phyloP scores from a whole-genome alignment of 192 early-diverging fungal species.

The Backusella macrospora region DNA sequence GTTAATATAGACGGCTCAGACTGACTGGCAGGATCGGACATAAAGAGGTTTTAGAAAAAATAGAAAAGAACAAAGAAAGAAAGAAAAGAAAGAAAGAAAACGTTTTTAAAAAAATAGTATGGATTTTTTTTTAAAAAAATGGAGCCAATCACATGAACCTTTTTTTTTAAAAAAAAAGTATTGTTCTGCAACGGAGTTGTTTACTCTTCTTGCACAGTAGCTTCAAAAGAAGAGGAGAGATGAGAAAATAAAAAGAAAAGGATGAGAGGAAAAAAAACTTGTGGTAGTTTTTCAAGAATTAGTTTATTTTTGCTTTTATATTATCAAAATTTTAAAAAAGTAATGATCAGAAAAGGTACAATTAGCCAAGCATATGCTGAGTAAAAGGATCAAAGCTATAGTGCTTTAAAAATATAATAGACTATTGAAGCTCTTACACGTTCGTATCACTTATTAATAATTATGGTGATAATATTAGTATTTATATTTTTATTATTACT shows the following conservation, averaged over 20 bases:
- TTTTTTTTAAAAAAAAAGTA: not conserved
- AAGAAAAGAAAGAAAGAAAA: slow-evolving; percentile 3
- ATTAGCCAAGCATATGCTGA: too few relatives aligned
- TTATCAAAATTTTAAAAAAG: not conserved
- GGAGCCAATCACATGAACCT: not conserved
- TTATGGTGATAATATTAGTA: too few relatives aligned
- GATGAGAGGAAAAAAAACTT: not conserved
- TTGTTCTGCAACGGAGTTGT: not conserved
- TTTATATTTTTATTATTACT: too few relatives aligned
- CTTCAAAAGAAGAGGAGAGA: not conserved
- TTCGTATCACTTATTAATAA: too few relatives aligned
- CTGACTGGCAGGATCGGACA: not conserved
- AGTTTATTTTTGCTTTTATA: not conserved
- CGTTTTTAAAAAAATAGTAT: not conserved
- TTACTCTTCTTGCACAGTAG: not conserved
- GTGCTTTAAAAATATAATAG: too few relatives aligned
- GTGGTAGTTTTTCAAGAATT: not conserved
- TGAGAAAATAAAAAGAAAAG: not conserved
- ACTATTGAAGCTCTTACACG: too few relatives aligned
- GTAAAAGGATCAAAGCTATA: too few relatives aligned
- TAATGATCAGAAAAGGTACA: not conserved
- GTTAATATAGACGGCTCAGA: not conserved
- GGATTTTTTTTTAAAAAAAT: not conserved
- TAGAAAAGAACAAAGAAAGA: slow-evolving; percentile 18
- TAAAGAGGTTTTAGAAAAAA: not conserved